Base-by-base conservation (phyloP, 2,329 filamentous ascomycete genomes). In the Lachnellula arida region DNA sequence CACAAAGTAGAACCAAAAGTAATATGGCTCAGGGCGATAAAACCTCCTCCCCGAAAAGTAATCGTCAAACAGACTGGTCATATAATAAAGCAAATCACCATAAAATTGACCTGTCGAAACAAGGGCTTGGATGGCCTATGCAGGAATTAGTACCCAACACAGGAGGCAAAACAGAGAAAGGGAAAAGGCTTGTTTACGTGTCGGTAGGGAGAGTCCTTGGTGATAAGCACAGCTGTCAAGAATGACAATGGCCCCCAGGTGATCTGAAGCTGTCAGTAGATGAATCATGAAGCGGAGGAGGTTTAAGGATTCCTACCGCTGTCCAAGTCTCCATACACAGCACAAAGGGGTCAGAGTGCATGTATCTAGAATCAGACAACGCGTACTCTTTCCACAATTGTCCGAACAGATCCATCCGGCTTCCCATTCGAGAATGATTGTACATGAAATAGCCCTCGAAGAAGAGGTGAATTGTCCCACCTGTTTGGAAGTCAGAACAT, bases 1-100 rank as follows among this genome's bases (percentile, higher is more conserved):
- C 5, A 81, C 72, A 58, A 83, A 86, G 63, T 86, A 87, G 17
- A 81, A 72, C 82, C 82, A 86, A 63, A 80, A 84, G 63, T 87
- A 87, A 32, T 81, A 66, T 22, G 74, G 71, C 69, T 86, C 84
- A 1, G 83, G 83, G 23, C 84, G 76, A 61, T 79, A 82, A 64
- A 82, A 80, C 19, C 72, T 73, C 22, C 74, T 69, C 3, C 76
- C 79, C 14, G 69, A 71, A 57, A 75, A 70, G 35, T 70, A 71
- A 55, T 74, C 68, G 57, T 82, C 80, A 49, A 74, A 73, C 53
- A 76, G 71, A 66, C 78, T 81, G 15, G 84, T 87, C 2, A 77
- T 71, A 65, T 82, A 85, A 72, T 87, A 87, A 40, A 87, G 71
- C 1, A 77, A 70, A 19, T 84, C 79, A 54, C 82, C 80, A 70